These are phyloP conservation scores for Eimeria maxima DNA, from an alignment of 169 alveolate genomes.

Conservation along the genomic window DNA sequence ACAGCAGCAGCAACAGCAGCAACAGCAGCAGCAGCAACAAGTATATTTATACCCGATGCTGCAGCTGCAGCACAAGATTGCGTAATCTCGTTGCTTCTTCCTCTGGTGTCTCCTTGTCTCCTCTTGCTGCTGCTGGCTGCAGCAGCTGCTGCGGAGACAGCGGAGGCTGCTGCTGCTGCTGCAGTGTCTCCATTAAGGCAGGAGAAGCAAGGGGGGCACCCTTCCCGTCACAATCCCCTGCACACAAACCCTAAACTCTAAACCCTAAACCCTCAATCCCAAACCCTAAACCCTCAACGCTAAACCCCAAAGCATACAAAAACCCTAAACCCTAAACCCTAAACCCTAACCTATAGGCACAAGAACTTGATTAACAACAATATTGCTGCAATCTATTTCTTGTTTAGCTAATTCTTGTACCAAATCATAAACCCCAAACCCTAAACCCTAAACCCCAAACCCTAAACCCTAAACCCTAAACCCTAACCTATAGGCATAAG, in stretches of 20 bases:
- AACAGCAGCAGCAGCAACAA: neutral
- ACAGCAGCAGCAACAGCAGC: constrained; percentile 27
- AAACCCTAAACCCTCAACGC: neutral
- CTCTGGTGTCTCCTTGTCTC: neutral
- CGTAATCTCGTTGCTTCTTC: constrained; percentile 32
- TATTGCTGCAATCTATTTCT: too few relatives aligned
- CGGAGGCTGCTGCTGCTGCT: neutral
- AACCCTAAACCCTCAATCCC: neutral
- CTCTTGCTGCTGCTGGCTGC: constrained; percentile 46
- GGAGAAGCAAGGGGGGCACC: neutral
- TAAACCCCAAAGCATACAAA: neutral
- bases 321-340: constrained; percentile 20
- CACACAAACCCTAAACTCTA: neutral
- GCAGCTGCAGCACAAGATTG: constrained; percentile 15
- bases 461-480: constrained; percentile 28
- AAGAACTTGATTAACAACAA: neutral
- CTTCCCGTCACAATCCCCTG: neutral
- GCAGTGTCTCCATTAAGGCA: neutral
- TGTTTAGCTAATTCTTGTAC: too few relatives aligned
- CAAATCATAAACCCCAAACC: neutral
- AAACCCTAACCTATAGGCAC: constrained; percentile 14
- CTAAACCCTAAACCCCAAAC: constrained; percentile 10
- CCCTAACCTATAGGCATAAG: constrained; percentile 93
- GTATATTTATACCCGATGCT: neutral
- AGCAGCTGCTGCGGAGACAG: constrained; percentile 39